Evolutionary conservation across 441 rosid species (phyloP).

Genomic region (Sinapis alba): DNA sequence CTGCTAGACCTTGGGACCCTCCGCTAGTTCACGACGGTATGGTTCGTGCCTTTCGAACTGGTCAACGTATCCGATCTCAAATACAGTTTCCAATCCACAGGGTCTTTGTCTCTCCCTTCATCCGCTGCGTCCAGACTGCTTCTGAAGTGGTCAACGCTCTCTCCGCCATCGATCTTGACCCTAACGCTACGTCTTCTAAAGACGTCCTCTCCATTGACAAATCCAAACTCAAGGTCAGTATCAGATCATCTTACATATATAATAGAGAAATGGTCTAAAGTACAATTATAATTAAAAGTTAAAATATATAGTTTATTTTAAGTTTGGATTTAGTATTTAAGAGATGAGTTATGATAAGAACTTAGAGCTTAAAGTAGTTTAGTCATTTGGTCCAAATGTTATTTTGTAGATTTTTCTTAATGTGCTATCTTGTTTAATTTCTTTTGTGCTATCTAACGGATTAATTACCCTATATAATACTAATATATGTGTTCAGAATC

Average conservation of each 20-base stretch:
- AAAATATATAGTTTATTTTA: too few relatives aligned
- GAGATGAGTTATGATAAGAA: too few relatives aligned
- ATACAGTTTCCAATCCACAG: conserved; percentile 72
- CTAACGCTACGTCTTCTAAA: conserved; percentile 34
- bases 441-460: too few relatives aligned
- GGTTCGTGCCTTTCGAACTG: conserved; percentile 56
- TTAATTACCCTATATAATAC: too few relatives aligned
- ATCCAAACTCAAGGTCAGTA: conserved; percentile 63
- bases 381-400: too few relatives aligned
- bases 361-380: too few relatives aligned
- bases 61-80: conserved; percentile 46
- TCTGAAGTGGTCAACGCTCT: conserved; percentile 59
- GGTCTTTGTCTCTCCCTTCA: conserved; percentile 80
- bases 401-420: too few relatives aligned
- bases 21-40: conserved; percentile 57
- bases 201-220: conserved; percentile 48
- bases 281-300: too few relatives aligned
- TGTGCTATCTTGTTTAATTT: too few relatives aligned
- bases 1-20: conserved; percentile 85
- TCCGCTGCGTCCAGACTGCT: conserved; percentile 92
- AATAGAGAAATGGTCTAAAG: too few relatives aligned
- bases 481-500: too few relatives aligned
- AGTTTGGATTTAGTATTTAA: too few relatives aligned
- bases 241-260: not conserved
- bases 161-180: conserved; percentile 48